Evolutionary conservation across 352 stramenopile species (phyloP), one percentile per base, ranked within the genome.

Genomic region (Phytophthora sansomeana): DNA sequence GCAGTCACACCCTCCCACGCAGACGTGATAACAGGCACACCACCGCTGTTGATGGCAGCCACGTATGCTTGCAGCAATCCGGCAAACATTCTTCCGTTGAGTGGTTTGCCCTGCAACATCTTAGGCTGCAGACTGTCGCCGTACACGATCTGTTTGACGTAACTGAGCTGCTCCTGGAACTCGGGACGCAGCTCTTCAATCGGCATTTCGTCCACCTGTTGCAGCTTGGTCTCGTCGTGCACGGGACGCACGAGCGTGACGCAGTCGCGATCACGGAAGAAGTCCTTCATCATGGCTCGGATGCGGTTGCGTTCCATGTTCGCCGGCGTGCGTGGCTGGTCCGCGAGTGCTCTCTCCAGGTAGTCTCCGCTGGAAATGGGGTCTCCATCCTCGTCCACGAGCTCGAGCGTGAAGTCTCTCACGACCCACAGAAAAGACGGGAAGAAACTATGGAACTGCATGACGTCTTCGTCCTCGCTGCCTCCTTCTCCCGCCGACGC

Each of bases 371-470:
- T 84, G 2, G 78, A 87, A 72, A 96, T 95, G 13, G 78, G 70
- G 46, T 92, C 76, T 60, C 88, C 87, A 58, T 96, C 85, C 75
- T 94, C 87, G 53, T 95, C 85, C 33, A 95, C 82, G 9, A 97
- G 74, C 50, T 96, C 82, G 11, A 97, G 73, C 26, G 90, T 91
- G 54, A 97, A 97, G 54, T 97, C 90, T 51, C 90, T 83, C 26
- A 97, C 85, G 43, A 97, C 77, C 90, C 90, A 97, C 26, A 94
- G 66, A 63, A 97, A 97, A 9, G 82, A 92, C 50, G 90, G 90
- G 65, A 97, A 96, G 63, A 96, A 96, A 35, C 78, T 83, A 70
- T 91, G 83, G 46, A 94, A 88, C 67, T 93, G 80, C 74, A 80
- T 81, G 19, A 85, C 74, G 36, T 93, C 82, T 35, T 89, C 80